These are phyloP conservation scores for Lepidium africanum DNA, from an alignment of 345 rosid genomes.

Conservation along the genomic window DNA sequence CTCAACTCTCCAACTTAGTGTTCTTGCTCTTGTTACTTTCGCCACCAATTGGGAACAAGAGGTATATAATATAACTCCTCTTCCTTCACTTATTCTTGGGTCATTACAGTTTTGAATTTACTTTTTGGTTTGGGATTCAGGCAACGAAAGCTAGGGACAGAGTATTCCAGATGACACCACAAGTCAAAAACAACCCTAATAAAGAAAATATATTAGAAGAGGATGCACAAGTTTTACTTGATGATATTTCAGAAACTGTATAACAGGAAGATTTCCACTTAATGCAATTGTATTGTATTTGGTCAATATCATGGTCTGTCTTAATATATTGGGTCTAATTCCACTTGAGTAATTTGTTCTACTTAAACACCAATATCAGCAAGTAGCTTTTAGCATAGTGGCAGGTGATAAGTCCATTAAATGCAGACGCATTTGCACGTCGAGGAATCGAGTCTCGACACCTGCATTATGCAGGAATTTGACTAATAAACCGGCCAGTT, in stretches of 20 bases:
- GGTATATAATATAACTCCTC: conserved; percentile 20
- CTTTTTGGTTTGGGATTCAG: conserved; percentile 16
- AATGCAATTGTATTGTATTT: no score
- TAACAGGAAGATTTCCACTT: not conserved
- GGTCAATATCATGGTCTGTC: no score
- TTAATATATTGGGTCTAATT: no score
- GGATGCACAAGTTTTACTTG: not conserved
- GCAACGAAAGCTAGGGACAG: conserved; percentile 30
- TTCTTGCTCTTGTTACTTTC: conserved; percentile 35
- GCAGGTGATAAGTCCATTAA: no score
- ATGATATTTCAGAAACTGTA: not conserved
- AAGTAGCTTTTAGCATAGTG: no score
- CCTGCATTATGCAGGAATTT: no score
- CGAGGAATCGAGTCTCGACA: no score
- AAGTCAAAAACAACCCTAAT: not conserved
- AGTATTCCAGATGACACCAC: conserved; percentile 18
- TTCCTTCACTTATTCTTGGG: not conserved
- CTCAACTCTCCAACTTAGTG: conserved; percentile 24
- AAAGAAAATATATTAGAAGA: not conserved
- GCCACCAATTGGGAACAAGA: conserved; percentile 50
- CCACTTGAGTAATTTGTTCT: no score
- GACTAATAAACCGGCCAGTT: no score
- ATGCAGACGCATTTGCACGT: no score
- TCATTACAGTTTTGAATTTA: not conserved
- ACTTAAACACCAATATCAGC: no score